Evolutionary conservation across 768 basidiomycete genomes (phyloP), one percentile per base, ranked within the genome.

Genomic region (Bullera alba): DNA sequence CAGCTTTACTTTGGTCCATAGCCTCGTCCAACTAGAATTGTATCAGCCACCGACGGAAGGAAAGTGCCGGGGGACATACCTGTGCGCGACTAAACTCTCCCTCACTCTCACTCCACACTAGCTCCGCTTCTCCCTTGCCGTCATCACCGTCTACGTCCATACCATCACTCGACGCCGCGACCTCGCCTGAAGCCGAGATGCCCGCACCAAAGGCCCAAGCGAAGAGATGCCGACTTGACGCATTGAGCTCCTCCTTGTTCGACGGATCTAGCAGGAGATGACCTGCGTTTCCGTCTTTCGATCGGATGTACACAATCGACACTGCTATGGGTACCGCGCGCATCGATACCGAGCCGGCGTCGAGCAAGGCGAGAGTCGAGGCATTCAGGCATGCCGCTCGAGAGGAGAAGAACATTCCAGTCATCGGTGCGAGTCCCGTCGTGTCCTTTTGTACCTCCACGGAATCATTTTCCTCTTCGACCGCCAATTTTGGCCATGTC

Each of bases 351-450:
- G 55, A 57, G 0, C 69, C 73, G 1, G 66, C 63, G 42, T 74
- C 70, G 7, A 75, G 48, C 5, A 71, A 47, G 0, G 74, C 61
- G 5, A 75, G 46, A 5, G 70, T 63, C 3, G 69, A 46, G 1
- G 75, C 71, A 44, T 76, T 77, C 39, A 76, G 58, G 2, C 60
- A 38, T 1, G 71, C 64, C 0, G 75, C 71, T 37, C 64, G 44
- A 4, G 58, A 48, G 1, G 67, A 54, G 36, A 59, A 58, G 17
- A 53, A 36, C 28, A 42, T 67, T 58, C 14, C 46, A 26, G 37
- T 14, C 19, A 39, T 39, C 12, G 37, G 37, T 10, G 37, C 37
- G 37, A 21, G 51, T 38, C 0, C 30, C 10, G 26, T 29, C 35
- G 21, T 29, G 19, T 2, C 53, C 51, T 17, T 15, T 23, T n/a